Conservation (phyloP, 2,329 filamentous ascomycete genomes). For the Nemania sp. region DNA sequence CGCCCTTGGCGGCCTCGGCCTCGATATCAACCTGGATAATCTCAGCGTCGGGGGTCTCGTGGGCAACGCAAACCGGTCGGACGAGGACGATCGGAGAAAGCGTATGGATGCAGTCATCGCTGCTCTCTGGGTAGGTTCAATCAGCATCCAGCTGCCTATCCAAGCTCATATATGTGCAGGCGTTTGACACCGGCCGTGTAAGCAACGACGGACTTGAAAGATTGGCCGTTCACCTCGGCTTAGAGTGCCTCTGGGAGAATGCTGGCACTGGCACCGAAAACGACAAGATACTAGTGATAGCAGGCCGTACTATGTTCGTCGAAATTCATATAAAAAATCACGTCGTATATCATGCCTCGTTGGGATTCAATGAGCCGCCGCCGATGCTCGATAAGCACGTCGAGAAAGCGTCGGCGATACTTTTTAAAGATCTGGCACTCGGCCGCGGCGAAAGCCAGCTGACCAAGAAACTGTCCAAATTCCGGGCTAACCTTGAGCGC, state of each 20-base stretch:
- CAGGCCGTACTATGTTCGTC: conserved; percentile 63
- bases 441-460: conserved; percentile 64
- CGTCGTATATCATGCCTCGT: conserved; percentile 63
- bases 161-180: conserved; percentile 27
- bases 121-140: conserved; percentile 54
- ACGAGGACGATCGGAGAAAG: conserved; percentile 60
- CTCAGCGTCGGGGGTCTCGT: conserved; percentile 55
- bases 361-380: conserved; percentile 65
- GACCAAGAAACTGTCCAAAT: conserved; percentile 71
- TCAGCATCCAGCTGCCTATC: conserved; percentile 40
- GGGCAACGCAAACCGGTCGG: conserved; percentile 46
- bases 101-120: conserved; percentile 57
- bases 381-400: conserved; percentile 63
- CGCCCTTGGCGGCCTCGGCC: conserved; percentile 60
- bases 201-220: conserved; percentile 77
- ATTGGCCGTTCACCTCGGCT: conserved; percentile 68
- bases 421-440: conserved; percentile 67
- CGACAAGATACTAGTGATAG: conserved; percentile 62
- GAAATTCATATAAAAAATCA: conserved; percentile 67
- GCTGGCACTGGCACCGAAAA: conserved; percentile 53
- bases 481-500: conserved; percentile 72
- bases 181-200: conserved; percentile 61
- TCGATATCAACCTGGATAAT: conserved; percentile 60
- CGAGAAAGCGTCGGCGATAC: conserved; percentile 65
- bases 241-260: conserved; percentile 66